Evolutionary conservation across 2,329 filamentous ascomycete species (phyloP), one percentile per base, ranked within the genome.

Genomic region (Periconia sp.): DNA sequence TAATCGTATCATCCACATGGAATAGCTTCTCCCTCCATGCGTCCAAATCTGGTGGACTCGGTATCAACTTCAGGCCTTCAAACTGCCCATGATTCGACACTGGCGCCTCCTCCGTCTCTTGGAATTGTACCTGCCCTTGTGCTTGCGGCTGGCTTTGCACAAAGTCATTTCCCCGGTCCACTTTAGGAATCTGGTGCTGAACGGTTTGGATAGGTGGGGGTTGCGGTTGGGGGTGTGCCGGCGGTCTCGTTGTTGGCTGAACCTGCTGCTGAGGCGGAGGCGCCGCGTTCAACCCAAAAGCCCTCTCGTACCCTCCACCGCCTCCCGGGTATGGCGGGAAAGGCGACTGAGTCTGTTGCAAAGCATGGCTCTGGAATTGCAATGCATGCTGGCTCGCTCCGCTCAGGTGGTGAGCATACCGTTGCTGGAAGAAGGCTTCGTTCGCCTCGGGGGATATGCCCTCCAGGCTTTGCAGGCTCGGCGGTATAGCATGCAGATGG

Each of bases 21-120:
- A 92, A 92, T 32, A 92, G 72, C 59, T 78, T 85, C 55, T 87
- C 77, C 37, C 88, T 77, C 88, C 88, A 92, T 48, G 76, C 73
- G 10, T 81, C 75, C 35, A 92, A 74, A 54, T 87, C 76, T 3
- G 87, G 86, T 26, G 87, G 87, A 57, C 88, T 74, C 7, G 83
- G 67, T 9, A 89, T 77, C 52, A 86, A 73, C 59, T 77, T 84
- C 43, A 72, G 40, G 18, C 70, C 76, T 35, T 77, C 74, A 44
- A 81, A 70, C 57, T 81, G 78, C n/a, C 77, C 76, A 55, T 78
- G 73, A 32, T 72, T 75, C 51, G 73, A 73, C 52, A 73, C 68
- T 19, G 75, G 71, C 15, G 65, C 48, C 2, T 68, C 63, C 5
- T 64, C 59, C 6, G 26, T 25, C 6, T 49, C 52, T 12, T 43